Conservation (phyloP, 176 grass and related monocot genomes). For the Phoenix dactylifera region DNA sequence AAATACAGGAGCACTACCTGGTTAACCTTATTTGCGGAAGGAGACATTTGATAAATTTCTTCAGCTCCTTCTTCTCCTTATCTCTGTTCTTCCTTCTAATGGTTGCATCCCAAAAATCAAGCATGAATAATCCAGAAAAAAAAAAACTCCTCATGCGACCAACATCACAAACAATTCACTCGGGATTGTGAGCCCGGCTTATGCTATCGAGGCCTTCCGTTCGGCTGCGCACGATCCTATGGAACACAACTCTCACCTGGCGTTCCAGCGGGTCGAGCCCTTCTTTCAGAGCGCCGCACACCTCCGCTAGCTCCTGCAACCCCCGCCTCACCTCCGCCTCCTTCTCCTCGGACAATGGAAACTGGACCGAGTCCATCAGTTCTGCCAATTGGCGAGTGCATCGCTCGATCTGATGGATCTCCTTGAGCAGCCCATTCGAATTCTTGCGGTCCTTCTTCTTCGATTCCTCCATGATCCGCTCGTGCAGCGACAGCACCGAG, state of each 20-base stretch:
- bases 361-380: conserved; percentile 47
- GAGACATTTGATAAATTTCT: no score
- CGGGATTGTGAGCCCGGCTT: conserved; percentile 30
- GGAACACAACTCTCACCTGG: conserved; percentile 73
- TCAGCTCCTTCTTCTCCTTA: no score
- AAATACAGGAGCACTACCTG: no score
- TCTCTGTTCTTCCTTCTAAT: no score
- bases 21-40: no score
- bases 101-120: no score
- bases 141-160: no score
- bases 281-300: conserved; percentile 51
- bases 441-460: conserved; percentile 84
- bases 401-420: conserved; percentile 82
- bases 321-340: conserved; percentile 48
- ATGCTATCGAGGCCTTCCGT: conserved; percentile 71
- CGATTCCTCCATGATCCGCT: conserved; percentile 72
- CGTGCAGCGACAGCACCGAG: conserved; percentile 35
- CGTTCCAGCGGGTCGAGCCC: conserved; percentile 78
- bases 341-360: conserved; percentile 49
- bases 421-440: conserved; percentile 62
- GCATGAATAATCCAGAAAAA: no score
- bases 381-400: conserved; percentile 61
- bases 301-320: conserved; percentile 39
- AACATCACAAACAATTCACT: conserved; percentile 23
- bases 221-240: conserved; percentile 62